phyloP scores from a whole-genome alignment of 192 early-diverging fungal species.

The Endogone sp. region DNA sequence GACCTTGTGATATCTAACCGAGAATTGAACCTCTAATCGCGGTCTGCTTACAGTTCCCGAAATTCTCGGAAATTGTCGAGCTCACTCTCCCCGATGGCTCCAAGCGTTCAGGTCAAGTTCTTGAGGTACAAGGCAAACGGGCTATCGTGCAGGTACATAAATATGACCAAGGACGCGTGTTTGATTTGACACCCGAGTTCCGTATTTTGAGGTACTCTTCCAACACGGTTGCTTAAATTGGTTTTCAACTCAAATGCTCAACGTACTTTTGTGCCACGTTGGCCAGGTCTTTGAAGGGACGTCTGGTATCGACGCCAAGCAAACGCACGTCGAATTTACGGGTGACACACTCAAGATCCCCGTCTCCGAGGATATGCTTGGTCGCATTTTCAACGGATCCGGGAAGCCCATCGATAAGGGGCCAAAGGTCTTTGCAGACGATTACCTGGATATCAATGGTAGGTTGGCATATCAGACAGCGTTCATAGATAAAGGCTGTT shows the following conservation, averaged over 20 bases:
- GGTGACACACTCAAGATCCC: conserved; percentile 96
- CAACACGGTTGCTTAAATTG: not conserved
- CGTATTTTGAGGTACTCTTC: not conserved
- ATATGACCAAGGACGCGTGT: not conserved
- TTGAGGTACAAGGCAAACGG: conserved; percentile 94
- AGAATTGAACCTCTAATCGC: not conserved
- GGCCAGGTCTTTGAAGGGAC: conserved; percentile 98
- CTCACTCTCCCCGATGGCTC: conserved; percentile 96
- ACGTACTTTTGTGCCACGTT: too few species aligned
- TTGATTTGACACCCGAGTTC: not conserved
- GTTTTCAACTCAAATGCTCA: too few species aligned
- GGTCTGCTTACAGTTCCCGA: conserved; percentile 88
- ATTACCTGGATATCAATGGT: conserved; percentile 96
- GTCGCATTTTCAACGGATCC: conserved; percentile 98
- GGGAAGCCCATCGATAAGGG: conserved; percentile 99
- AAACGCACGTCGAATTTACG: conserved; percentile 92
- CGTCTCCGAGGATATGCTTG: conserved; percentile 99
- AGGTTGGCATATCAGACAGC: not conserved
- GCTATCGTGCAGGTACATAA: conserved; percentile 85
- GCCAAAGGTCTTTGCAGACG: conserved; percentile 99
- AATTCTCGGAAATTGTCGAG: conserved; percentile 96
- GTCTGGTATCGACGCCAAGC: conserved; percentile 92
- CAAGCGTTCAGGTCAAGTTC: conserved; percentile 92
- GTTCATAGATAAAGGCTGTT: not conserved
- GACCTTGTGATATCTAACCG: not conserved